Conservation (phyloP, 2,329 filamentous ascomycete genomes). For the Plectosphaerella plurivora region DNA sequence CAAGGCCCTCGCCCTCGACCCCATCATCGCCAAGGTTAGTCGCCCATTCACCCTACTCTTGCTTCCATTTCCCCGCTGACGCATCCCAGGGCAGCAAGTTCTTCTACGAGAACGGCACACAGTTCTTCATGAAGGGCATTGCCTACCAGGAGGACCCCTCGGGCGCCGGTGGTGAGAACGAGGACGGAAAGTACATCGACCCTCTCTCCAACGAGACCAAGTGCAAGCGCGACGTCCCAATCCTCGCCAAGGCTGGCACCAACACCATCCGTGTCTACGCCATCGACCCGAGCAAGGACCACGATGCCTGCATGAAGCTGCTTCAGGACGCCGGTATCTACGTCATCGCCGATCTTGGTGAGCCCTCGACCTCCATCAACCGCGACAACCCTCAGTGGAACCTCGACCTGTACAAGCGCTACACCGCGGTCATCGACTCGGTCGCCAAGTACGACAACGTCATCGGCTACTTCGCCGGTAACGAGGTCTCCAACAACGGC, state of each 20-base stretch:
- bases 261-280: slow-evolving; percentile 96
- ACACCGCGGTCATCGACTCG: slow-evolving; percentile 77
- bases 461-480: slow-evolving; percentile 96
- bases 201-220: slow-evolving; percentile 67
- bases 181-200: slow-evolving; percentile 63
- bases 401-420: slow-evolving; percentile 70
- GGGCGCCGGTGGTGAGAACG: slow-evolving; percentile 46
- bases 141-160: slow-evolving; percentile 85
- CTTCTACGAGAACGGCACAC: slow-evolving; percentile 72
- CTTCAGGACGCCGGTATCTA: slow-evolving; percentile 88
- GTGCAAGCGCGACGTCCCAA: slow-evolving; percentile 84
- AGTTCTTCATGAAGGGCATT: slow-evolving; percentile 81
- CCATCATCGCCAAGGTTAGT: slow-evolving; percentile 66
- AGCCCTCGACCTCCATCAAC: slow-evolving; percentile 81
- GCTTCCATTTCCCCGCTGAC: neutral
- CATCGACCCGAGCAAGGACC: slow-evolving; percentile 73
- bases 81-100: slow-evolving; percentile 69
- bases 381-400: slow-evolving; percentile 77
- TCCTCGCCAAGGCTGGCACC: slow-evolving; percentile 72
- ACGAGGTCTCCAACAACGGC: slow-evolving; percentile 86
- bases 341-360: slow-evolving; percentile 83
- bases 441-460: slow-evolving; percentile 83
- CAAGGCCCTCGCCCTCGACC: slow-evolving; percentile 41
- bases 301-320: slow-evolving; percentile 78
- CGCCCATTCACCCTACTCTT: neutral